Evolutionary conservation across 495 filamentous ascomycete species (phyloP).

Genomic region (Penicillium egyptiacum): DNA sequence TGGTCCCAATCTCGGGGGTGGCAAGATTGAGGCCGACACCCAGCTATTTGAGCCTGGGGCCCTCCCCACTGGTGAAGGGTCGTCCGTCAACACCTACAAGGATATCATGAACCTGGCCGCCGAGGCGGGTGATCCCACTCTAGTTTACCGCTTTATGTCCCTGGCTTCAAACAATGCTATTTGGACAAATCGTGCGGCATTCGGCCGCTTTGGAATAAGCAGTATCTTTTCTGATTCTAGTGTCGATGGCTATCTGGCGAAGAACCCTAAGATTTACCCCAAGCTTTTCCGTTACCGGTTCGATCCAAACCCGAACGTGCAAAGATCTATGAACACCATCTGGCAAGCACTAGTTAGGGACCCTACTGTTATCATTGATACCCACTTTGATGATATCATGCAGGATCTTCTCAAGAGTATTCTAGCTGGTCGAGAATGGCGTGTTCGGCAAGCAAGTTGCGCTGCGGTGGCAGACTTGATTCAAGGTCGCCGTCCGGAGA

Average conservation of each 20-base stretch:
- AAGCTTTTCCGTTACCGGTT: constrained; percentile 94
- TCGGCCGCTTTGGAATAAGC: constrained; percentile 89
- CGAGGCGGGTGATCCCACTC: constrained; percentile 89
- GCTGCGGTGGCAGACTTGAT: constrained; percentile 85
- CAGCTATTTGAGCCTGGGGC: constrained; percentile 93
- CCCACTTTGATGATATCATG: constrained; percentile 82
- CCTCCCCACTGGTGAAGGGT: constrained; percentile 85
- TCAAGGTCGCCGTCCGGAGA: constrained; percentile 68
- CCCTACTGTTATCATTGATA: constrained; percentile 65
- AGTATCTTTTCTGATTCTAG: constrained; percentile 87
- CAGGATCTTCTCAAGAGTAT: constrained; percentile 80
- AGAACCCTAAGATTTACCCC: constrained; percentile 90
- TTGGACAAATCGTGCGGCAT: constrained; percentile 92
- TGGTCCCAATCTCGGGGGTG: constrained; percentile 61
- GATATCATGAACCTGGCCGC: constrained; percentile 91
- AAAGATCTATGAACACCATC: constrained; percentile 93
- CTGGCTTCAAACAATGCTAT: constrained; percentile 90
- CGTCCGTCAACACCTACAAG: constrained; percentile 89
- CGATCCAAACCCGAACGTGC: constrained; percentile 89
- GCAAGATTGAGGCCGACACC: constrained; percentile 81
- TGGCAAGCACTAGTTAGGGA: constrained; percentile 93
- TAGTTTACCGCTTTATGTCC: constrained; percentile 97
- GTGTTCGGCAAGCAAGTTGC: constrained; percentile 87
- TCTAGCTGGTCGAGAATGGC: constrained; percentile 81
- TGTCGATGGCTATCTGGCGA: constrained; percentile 63